Evolutionary conservation across 2,329 filamentous ascomycete species (phyloP).

Genomic region (Canariomyces notabilis): DNA sequence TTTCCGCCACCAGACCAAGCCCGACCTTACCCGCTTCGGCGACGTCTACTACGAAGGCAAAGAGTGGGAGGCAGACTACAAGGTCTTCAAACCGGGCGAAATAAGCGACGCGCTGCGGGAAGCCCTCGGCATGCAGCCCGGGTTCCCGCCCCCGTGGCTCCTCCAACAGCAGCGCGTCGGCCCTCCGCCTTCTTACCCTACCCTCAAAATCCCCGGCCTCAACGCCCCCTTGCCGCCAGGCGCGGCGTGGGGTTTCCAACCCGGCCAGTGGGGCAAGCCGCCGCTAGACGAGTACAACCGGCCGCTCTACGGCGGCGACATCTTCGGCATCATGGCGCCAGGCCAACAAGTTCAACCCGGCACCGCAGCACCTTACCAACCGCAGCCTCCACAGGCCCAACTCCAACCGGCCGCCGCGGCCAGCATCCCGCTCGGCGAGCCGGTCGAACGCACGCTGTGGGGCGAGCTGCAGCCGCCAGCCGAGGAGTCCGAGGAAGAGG

Average conservation of each 20-base stretch:
- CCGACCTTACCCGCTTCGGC: slow-evolving; percentile 85
- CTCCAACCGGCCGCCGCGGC: slow-evolving; percentile 25
- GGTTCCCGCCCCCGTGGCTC: slow-evolving; percentile 91
- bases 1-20: slow-evolving; percentile 96
- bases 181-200: slow-evolving; percentile 88
- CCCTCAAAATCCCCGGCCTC: slow-evolving; percentile 88
- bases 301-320: slow-evolving; percentile 88
- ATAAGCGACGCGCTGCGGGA: slow-evolving; percentile 85
- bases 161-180: slow-evolving; percentile 95
- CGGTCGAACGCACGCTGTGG: slow-evolving; percentile 84
- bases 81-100: slow-evolving; percentile 85
- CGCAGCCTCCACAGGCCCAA: slow-evolving; percentile 18
- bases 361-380: slow-evolving; percentile 20
- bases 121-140: slow-evolving; percentile 87
- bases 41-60: slow-evolving; percentile 99
- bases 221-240: slow-evolving; percentile 89
- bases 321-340: slow-evolving; percentile 68
- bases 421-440: slow-evolving; percentile 54
- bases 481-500: slow-evolving; percentile 65
- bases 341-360: slow-evolving; percentile 24
- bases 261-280: slow-evolving; percentile 93
- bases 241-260: slow-evolving; percentile 89
- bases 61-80: slow-evolving; percentile 91
- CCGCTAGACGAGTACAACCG: slow-evolving; percentile 90
- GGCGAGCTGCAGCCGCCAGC: slow-evolving; percentile 81